These are phyloP conservation scores for Tolypocladium nubicola DNA, from an alignment of 2,329 filamentous ascomycete species.

Conservation along the genomic window DNA sequence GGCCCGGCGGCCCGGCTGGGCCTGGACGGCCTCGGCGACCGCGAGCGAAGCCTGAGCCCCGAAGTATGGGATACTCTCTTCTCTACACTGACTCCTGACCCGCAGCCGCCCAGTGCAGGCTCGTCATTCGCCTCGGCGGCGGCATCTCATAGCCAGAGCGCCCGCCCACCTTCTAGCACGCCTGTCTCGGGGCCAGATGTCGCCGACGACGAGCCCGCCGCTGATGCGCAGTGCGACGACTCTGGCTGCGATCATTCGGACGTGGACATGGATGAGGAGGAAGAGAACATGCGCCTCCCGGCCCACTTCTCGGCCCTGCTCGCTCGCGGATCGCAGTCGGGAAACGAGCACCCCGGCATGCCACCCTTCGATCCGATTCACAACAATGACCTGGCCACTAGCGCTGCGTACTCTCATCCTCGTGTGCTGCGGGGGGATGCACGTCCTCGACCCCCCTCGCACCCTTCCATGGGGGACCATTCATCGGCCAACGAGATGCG, in stretches of 20 bases:
- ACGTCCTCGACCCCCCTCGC: neutral
- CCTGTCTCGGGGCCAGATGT: slow-evolving; percentile 20
- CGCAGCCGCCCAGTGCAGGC: slow-evolving; percentile 65
- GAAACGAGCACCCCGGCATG: neutral
- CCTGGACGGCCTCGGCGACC: slow-evolving; percentile 71
- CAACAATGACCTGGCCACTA: neutral
- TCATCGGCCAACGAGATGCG: neutral
- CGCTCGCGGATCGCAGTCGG: slow-evolving; percentile 2
- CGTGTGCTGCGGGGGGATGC: neutral
- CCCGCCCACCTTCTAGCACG: slow-evolving; percentile 34
- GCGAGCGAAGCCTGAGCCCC: slow-evolving; percentile 71
- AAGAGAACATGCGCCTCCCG: slow-evolving; percentile 16
- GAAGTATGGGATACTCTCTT: slow-evolving; percentile 74
- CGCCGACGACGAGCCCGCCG: slow-evolving; percentile 18
- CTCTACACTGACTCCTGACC: slow-evolving; percentile 71
- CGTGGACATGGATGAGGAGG: slow-evolving; percentile 39
- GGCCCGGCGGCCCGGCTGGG: slow-evolving; percentile 4
- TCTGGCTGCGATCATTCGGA: slow-evolving; percentile 46
- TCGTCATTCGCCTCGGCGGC: slow-evolving; percentile 68
- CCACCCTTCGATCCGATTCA: neutral
- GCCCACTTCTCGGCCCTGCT: slow-evolving; percentile 6
- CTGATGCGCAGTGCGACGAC: slow-evolving; percentile 34
- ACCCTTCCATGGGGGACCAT: neutral
- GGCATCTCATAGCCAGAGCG: slow-evolving; percentile 31
- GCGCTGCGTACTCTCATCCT: neutral